These are phyloP conservation scores for Gaertneriomyces sp. DNA, from an alignment of 192 early-diverging fungal species.

Conservation along the genomic window DNA sequence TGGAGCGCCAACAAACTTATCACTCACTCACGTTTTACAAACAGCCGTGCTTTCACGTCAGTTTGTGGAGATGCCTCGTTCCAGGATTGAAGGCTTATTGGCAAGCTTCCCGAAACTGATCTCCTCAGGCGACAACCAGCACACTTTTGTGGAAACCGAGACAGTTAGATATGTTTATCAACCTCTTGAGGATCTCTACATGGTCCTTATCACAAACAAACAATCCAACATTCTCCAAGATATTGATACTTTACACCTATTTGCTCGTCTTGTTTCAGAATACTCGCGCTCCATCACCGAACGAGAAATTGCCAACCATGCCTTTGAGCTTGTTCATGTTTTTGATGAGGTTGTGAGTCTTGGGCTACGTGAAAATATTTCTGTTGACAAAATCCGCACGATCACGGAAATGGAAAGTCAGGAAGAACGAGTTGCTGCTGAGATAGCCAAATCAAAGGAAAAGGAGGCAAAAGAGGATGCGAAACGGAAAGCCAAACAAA, in stretches of 20 bases:
- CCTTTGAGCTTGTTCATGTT: conserved; percentile 84
- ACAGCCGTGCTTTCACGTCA: conserved; percentile 64
- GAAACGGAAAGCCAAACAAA: conserved; percentile 82
- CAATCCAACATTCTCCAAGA: conserved; percentile 96
- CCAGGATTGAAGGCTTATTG: conserved; percentile 93
- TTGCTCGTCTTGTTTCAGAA: conserved; percentile 88
- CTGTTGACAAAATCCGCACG: conserved; percentile 83
- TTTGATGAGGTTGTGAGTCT: conserved; percentile 96
- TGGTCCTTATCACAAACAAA: conserved; percentile 95
- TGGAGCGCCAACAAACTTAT: background rate
- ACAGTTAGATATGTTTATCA: conserved; percentile 96
- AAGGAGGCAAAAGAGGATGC: conserved; percentile 96
- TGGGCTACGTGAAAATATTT: conserved; percentile 85
- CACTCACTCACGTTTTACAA: no score
- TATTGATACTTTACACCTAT: conserved; percentile 92
- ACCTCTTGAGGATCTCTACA: conserved; percentile 91
- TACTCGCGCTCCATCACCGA: conserved; percentile 83
- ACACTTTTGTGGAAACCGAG: conserved; percentile 96
- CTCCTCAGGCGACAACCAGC: conserved; percentile 76
- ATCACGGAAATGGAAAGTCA: conserved; percentile 98
- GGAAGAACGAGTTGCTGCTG: conserved; percentile 95
- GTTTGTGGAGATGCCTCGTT: conserved; percentile 94
- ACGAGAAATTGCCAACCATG: conserved; percentile 76
- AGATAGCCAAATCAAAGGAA: conserved; percentile 88
- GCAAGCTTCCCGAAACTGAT: conserved; percentile 97